phyloP scores from a whole-genome alignment of 768 basidiomycete genomes.

The Solioccasus polychromus region DNA sequence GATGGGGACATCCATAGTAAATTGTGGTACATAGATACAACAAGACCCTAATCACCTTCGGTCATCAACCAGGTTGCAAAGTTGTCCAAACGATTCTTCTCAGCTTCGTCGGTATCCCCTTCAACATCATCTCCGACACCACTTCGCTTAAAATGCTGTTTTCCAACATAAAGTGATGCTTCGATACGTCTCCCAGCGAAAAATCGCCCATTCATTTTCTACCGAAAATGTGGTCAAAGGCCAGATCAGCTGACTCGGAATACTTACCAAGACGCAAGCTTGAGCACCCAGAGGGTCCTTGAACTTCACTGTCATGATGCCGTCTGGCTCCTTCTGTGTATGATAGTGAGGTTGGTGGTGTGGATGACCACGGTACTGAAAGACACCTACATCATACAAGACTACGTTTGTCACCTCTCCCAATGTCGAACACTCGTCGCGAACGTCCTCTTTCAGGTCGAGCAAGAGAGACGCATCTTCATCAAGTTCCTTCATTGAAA shows the following conservation, averaged over 20 bases:
- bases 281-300: slow-evolving; percentile 89
- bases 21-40: slow-evolving; percentile 7
- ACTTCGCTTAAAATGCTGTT: slow-evolving; percentile 75
- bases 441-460: slow-evolving; percentile 94
- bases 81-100: slow-evolving; percentile 81
- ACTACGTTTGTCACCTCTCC: slow-evolving; percentile 97
- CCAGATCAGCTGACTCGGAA: neutral
- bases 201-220: slow-evolving; percentile 95
- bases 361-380: neutral
- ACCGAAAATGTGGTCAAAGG: neutral
- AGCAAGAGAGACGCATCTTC: slow-evolving; percentile 82
- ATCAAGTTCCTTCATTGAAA: slow-evolving; percentile 79
- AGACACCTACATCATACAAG: slow-evolving; percentile 80
- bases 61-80: slow-evolving; percentile 86
- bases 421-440: slow-evolving; percentile 85
- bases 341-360: slow-evolving; percentile 2
- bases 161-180: slow-evolving; percentile 79
- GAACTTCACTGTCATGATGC: slow-evolving; percentile 96
- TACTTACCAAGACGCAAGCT: slow-evolving; percentile 80
- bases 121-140: slow-evolving; percentile 63
- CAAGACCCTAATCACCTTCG: slow-evolving; percentile 32
- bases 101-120: slow-evolving; percentile 67
- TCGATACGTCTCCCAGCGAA: slow-evolving; percentile 83
- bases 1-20: neutral
- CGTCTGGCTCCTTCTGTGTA: slow-evolving; percentile 82